Percentiles rank a stretch among this genome's conserved stretches.
phyloP scores from a whole-genome alignment of 306 rosid genomes.

The Cucurbita moschata region DNA sequence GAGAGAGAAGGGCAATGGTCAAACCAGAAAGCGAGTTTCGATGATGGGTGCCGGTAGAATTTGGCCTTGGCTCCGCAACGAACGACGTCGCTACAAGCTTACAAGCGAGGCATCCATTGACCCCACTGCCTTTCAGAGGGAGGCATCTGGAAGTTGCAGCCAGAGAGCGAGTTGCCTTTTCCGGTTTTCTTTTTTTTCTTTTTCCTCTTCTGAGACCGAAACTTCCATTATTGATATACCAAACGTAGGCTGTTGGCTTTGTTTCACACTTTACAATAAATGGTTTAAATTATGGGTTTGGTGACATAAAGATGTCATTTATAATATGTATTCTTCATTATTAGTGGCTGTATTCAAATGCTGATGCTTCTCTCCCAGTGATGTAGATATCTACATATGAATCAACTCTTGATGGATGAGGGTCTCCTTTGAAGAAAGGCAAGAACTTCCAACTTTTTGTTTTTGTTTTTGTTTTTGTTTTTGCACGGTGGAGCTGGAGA shows the following conservation, averaged over 20 bases:
- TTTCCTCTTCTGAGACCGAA: neutral
- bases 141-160: neutral
- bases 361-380: too few species aligned
- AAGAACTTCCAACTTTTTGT: too few species aligned
- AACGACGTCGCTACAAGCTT: constrained; percentile 5
- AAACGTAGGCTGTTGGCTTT: neutral
- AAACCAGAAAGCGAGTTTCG: neutral
- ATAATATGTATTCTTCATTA: too few species aligned
- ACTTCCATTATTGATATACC: neutral
- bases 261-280: neutral
- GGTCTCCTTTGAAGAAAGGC: too few species aligned
- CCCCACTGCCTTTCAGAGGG: neutral
- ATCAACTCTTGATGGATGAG: too few species aligned
- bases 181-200: neutral
- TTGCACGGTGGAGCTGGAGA: too few species aligned
- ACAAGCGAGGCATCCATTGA: neutral
- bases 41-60: neutral
- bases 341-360: too few species aligned
- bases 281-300: neutral
- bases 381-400: too few species aligned
- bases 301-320: neutral
- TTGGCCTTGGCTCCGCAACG: neutral
- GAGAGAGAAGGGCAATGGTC: neutral
- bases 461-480: too few species aligned
- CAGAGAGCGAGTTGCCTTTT: neutral